Base-by-base conservation (phyloP, 1,139 yeast species). In the Candida buenavistaensis region DNA sequence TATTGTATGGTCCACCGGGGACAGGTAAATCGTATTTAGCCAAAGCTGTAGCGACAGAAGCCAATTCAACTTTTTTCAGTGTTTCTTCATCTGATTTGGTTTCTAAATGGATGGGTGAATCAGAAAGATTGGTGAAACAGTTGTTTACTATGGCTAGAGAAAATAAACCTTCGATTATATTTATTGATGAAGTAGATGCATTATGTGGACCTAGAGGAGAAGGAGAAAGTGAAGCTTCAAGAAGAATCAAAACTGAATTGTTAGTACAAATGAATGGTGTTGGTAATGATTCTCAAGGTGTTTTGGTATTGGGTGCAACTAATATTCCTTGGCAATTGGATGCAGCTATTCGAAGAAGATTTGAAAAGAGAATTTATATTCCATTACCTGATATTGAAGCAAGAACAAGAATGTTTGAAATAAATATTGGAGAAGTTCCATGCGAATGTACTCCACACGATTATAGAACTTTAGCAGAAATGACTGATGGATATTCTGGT, bases 231-330 rank as follows among this genome's bases (percentile, higher is more conserved):
- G 99, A 94, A 60, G 98, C 98, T 0, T 81, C 90, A 32, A 77
- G 98, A 56, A 80, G 98, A 66, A 90, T 94, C 53, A 92, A 94
- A 59, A 94, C 98, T 0, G 99, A 94, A 58, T 70, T 94, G 37
- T 73, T 94, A 52, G 97, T 94, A 6, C 98, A 94, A 58, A 94
- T 94, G 98, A 92, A 92, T 58, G 99, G 98, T 50, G 98, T 94
- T 5, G 98, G 98, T 10, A 90, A 88, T 55, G 98, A 94, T 57
- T 69, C 96, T 1, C 74, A 75, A 33, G 98, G 99, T 6, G 97
- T 94, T 2, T 68, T 94, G 28, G 98, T 94, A 0, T 69, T 94
- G 34, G 99, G 98, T 16, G 99, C 99, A 2, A 94, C 99, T 4
- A 94, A 94, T 58, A 92, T 94, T 40, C 98, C 98, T 13, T 94